phyloP scores from a whole-genome alignment of 2,329 filamentous ascomycete species.

The Sporothrix pallida region DNA sequence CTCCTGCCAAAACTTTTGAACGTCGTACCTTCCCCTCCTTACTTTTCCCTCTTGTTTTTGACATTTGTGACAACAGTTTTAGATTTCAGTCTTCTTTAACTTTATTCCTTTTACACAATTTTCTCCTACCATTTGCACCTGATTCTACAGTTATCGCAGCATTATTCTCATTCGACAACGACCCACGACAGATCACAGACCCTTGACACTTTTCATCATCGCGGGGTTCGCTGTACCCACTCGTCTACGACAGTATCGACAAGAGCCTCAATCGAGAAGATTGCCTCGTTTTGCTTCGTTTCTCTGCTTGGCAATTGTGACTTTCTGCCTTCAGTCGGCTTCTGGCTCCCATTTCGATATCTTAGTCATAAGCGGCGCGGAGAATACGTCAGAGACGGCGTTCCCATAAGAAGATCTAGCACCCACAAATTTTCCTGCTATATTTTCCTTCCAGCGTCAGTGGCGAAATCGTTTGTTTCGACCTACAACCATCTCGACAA shows the following conservation, averaged over 20 bases:
- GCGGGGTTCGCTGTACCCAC: conserved; percentile 25
- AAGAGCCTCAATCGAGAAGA: neutral
- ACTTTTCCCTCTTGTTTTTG: neutral
- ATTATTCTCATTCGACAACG: neutral
- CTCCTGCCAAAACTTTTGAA: conserved; percentile 19
- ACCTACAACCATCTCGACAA: conserved; percentile 1
- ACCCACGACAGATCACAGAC: conserved; percentile 18
- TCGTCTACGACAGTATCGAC: neutral
- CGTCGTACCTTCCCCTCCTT: conserved; percentile 16
- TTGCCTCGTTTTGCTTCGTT: neutral
- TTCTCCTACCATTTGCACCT: no score
- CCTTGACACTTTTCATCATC: conserved; percentile 19
- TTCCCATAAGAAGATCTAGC: neutral
- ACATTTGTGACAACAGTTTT: neutral
- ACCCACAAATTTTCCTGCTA: conserved; percentile 10
- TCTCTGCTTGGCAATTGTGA: neutral
- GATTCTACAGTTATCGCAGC: neutral
- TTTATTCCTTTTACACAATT: neutral
- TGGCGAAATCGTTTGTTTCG: conserved; percentile 8
- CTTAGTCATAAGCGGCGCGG: neutral
- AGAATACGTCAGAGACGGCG: conserved; percentile 15
- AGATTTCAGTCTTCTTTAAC: neutral
- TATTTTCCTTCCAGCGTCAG: conserved; percentile 1
- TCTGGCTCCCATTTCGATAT: neutral
- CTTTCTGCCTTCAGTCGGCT: neutral